Conservation (phyloP, 192 early-diverging fungal species). For the Haplosporangium gracile region DNA sequence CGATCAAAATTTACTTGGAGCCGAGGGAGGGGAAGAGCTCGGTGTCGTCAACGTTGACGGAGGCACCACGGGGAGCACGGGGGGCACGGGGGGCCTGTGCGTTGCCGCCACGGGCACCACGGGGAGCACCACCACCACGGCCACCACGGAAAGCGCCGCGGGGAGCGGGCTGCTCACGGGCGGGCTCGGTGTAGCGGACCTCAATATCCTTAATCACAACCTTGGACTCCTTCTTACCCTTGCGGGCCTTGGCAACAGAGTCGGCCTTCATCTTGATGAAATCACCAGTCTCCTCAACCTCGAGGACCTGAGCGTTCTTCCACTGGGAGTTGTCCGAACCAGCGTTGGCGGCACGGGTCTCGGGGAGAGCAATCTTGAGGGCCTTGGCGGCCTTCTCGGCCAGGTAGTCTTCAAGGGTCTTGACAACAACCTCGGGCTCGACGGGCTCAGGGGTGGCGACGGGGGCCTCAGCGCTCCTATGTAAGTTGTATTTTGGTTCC, state of each 20-base stretch:
- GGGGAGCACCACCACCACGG: slow-evolving; percentile 64
- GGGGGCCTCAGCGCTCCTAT: slow-evolving; percentile 41
- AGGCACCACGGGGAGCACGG: slow-evolving; percentile 56
- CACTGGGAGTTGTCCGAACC: slow-evolving; percentile 87
- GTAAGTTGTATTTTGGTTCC: neutral
- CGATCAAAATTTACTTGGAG: slow-evolving; percentile 50
- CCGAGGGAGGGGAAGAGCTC: slow-evolving; percentile 82
- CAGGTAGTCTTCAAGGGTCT: slow-evolving; percentile 92
- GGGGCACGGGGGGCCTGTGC: slow-evolving; percentile 28
- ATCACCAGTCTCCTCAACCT: slow-evolving; percentile 82
- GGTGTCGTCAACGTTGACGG: slow-evolving; percentile 80
- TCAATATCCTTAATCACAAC: slow-evolving; percentile 82
- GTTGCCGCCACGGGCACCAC: slow-evolving; percentile 60
- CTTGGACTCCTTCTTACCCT: slow-evolving; percentile 74
- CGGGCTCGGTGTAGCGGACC: slow-evolving; percentile 66
- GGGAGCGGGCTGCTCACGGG: slow-evolving; percentile 46
- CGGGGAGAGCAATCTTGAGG: slow-evolving; percentile 69
- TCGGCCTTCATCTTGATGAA: slow-evolving; percentile 78
- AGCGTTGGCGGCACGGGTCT: slow-evolving; percentile 90
- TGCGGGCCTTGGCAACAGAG: slow-evolving; percentile 50
- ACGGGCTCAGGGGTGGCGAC: slow-evolving; percentile 67
- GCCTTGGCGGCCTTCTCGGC: slow-evolving; percentile 79
- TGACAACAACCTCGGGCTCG: slow-evolving; percentile 77
- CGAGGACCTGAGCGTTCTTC: slow-evolving; percentile 82
- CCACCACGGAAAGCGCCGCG: slow-evolving; percentile 53